Conservation (phyloP, 2,329 filamentous ascomycete genomes). For the Botrytis paeoniae region DNA sequence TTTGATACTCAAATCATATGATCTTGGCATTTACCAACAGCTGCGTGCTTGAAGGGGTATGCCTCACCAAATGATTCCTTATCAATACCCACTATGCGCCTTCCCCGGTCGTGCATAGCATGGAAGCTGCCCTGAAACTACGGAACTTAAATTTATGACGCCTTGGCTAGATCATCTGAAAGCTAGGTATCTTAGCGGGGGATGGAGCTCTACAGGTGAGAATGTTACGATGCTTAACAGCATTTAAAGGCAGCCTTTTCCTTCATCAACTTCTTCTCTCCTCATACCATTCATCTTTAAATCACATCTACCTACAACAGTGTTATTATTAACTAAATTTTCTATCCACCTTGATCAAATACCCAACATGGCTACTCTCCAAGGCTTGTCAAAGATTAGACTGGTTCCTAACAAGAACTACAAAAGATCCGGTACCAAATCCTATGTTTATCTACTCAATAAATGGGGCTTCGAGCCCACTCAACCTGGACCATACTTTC, state of each 20-base stretch:
- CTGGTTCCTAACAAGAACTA: constrained; percentile 59
- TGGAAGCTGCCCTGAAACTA: constrained; percentile 15
- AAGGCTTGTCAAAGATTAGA: constrained; percentile 44
- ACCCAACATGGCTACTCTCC: constrained; percentile 34
- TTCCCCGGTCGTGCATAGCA: constrained; percentile 13
- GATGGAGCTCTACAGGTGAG: not conserved
- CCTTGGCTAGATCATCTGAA: constrained; percentile 10
- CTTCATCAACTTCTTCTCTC: not conserved
- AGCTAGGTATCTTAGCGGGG: not conserved
- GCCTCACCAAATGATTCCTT: constrained; percentile 5
- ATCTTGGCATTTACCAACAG: not conserved
- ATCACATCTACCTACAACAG: not conserved
- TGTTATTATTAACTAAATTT: not conserved
- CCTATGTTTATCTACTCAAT: constrained; percentile 58
- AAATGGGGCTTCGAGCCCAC: constrained; percentile 64
- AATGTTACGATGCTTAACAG: not conserved
- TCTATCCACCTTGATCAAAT: not conserved
- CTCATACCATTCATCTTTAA: not conserved
- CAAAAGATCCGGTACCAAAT: constrained; percentile 57
- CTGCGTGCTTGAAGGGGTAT: constrained; percentile 2
- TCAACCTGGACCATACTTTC: constrained; percentile 58
- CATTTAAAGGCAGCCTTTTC: constrained; percentile 5
- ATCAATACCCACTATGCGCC: constrained; percentile 13
- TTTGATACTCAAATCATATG: constrained; percentile 11
- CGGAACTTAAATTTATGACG: constrained; percentile 13